Base-by-base conservation (phyloP, 179 eudicot genomes). In the Pouteria campechiana region DNA sequence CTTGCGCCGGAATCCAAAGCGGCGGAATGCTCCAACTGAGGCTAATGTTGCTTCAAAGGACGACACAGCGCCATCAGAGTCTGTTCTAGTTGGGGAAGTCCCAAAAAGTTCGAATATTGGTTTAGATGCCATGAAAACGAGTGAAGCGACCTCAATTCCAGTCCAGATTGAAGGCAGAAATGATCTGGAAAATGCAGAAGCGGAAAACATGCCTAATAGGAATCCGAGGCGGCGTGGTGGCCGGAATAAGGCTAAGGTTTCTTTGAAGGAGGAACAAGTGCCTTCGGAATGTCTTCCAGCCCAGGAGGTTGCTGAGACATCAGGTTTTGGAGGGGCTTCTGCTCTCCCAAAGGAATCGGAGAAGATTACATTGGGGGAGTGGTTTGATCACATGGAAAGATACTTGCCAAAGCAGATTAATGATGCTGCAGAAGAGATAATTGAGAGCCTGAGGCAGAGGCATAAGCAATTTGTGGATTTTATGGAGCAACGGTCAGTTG, bases 351-450 rank as follows among this genome's bases (percentile, higher is more conserved):
- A n/a, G 2, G 89, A 76, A 47, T 67, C 79, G 44, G 75, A 63
- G 38, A 85, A 74, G 53, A 76, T 81, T 83, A 81, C 95, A 4
- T 49, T 89, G 3, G 86, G 79, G 25, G 86, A 81, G 25, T 85
- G 88, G 89, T 79, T 81, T 44, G 76, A 74, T 54, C 70, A 63
- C 46, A 39, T 81, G 72, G 79, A 72, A 50, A 70, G 47, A 34
- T 62, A 51, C 61, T 56, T 81, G 53, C 90, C 87, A 0, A 72
- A 76, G 50, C 70, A 74, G 37, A 78, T 90, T 29, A 20, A 45
- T 42, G 65, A 60, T 25, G 74, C 32, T 42, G 52, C 78, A 8
- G 81, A 85, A 48, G 62, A 73, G 59, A 62, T 74, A 42, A 64
- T 76, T 55, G 57, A 50, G 7, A 69, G 53, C 29, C 69, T 90